These are phyloP conservation scores for Xylaria sp. DNA, from an alignment of 2,329 filamentous ascomycete species.

Conservation along the genomic window DNA sequence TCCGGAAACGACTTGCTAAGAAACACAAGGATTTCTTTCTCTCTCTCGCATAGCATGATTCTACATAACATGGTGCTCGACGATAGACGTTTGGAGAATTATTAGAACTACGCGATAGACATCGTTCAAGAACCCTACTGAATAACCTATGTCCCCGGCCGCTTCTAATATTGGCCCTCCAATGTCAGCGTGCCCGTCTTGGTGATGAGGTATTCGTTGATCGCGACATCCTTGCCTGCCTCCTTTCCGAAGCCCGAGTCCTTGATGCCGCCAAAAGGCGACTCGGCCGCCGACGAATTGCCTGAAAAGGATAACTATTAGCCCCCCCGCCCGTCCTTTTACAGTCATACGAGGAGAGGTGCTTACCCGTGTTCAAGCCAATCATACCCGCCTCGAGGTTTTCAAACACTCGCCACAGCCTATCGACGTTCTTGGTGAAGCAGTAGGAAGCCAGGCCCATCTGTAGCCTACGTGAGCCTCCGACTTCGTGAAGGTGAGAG, in stretches of 20 bases:
- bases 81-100: no score
- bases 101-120: no score
- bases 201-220: conserved; percentile 50
- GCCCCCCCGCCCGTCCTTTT: background rate
- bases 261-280: conserved; percentile 53
- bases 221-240: conserved; percentile 50
- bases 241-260: conserved; percentile 52
- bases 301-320: conserved; percentile 22
- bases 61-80: no score
- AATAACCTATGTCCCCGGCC: background rate
- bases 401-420: conserved; percentile 60
- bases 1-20: no score
- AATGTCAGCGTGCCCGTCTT: conserved; percentile 50
- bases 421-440: conserved; percentile 62
- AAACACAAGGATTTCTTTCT: no score
- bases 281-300: conserved; percentile 46
- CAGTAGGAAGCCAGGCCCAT: conserved; percentile 63
- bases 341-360: background rate
- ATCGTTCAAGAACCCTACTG: background rate
- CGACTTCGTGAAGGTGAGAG: background rate
- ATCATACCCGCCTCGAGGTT: conserved; percentile 59
- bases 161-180: conserved; percentile 40
- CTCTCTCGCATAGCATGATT: no score
- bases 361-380: conserved; percentile 48
- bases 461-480: conserved; percentile 11